Evolutionary conservation across 2,329 filamentous ascomycete species (phyloP).

Genomic region (Fusarium albidum): DNA sequence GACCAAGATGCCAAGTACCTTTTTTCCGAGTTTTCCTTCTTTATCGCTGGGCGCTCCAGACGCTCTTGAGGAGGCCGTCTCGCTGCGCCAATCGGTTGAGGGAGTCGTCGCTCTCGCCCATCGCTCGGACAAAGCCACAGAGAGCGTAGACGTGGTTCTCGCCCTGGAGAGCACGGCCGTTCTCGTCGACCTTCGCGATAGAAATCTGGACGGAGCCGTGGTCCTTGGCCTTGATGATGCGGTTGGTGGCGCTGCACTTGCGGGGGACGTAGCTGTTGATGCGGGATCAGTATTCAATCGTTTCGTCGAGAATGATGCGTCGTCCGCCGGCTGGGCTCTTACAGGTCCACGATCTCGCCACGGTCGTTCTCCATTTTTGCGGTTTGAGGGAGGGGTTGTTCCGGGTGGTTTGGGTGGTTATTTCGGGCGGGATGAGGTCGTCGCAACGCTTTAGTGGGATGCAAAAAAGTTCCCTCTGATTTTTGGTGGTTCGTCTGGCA

Average conservation of each 20-base stretch:
- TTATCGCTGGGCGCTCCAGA: conserved; percentile 84
- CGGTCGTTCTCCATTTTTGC: conserved; percentile 99
- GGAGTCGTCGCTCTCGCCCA: conserved; percentile 97
- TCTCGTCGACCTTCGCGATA: conserved; percentile 98
- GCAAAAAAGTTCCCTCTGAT: conserved; percentile 40
- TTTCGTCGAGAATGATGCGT: conserved; percentile 16
- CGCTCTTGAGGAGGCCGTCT: conserved; percentile 95
- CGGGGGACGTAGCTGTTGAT: conserved; percentile 87
- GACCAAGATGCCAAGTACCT: conserved; percentile 37
- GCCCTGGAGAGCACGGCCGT: conserved; percentile 89
- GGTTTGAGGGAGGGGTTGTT: conserved; percentile 43
- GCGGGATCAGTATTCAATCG: conserved; percentile 40
- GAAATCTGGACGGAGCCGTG: conserved; percentile 98
- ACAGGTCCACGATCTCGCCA: conserved; percentile 99
- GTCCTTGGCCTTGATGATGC: conserved; percentile 99
- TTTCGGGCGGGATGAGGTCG: conserved; percentile 43
- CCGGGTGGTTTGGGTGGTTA: conserved; percentile 41
- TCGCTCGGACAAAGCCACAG: conserved; percentile 95
- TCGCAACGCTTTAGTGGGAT: conserved; percentile 43
- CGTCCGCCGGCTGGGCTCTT: conserved; percentile 53
- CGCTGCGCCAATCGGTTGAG: conserved; percentile 95
- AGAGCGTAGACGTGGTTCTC: conserved; percentile 98
- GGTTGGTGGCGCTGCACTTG: conserved; percentile 99
- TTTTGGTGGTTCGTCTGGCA: conserved; percentile 45
- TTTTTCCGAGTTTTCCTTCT: conserved; percentile 38